Evolutionary conservation across 371 early-diverging fungal genomes (phyloP).

Genomic region (Actinomortierella ambigua): DNA sequence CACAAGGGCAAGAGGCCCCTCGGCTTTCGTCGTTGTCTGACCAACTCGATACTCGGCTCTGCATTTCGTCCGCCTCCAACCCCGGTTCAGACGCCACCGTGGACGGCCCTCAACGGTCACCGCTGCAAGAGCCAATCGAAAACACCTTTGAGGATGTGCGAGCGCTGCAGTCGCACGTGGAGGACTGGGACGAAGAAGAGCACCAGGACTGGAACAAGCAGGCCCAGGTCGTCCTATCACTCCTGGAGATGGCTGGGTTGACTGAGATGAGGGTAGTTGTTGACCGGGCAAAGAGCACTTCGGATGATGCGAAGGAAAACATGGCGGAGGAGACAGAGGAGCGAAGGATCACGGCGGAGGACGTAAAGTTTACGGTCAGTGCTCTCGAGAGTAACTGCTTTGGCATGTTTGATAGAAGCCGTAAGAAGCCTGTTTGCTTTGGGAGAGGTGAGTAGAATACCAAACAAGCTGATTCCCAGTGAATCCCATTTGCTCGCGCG

Average conservation of each 20-base stretch:
- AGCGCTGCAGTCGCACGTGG: slow-evolving; percentile 37
- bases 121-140: slow-evolving; percentile 38
- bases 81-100: too few species aligned
- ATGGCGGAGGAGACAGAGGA: slow-evolving; percentile 4
- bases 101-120: too few species aligned
- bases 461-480: too few species aligned
- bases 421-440: slow-evolving; percentile 34
- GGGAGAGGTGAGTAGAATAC: slow-evolving; percentile 27
- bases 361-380: slow-evolving; percentile 35
- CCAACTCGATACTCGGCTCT: too few species aligned
- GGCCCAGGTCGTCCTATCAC: slow-evolving; percentile 19
- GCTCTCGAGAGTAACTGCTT: slow-evolving; percentile 42
- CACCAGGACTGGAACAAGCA: slow-evolving; percentile 41
- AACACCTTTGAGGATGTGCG: slow-evolving; percentile 41
- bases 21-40: too few species aligned
- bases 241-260: slow-evolving; percentile 28
- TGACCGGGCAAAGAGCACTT: too few species aligned
- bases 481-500: too few species aligned
- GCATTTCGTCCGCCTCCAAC: too few species aligned
- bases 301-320: too few species aligned
- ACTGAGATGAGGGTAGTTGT: slow-evolving; percentile 18
- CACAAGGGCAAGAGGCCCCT: too few species aligned
- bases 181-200: slow-evolving; percentile 45
- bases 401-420: slow-evolving; percentile 44
- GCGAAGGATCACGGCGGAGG: slow-evolving; percentile 8